These are phyloP conservation scores for Picea engelmannii DNA, from an alignment of 83 land plant species.

Conservation along the genomic window DNA sequence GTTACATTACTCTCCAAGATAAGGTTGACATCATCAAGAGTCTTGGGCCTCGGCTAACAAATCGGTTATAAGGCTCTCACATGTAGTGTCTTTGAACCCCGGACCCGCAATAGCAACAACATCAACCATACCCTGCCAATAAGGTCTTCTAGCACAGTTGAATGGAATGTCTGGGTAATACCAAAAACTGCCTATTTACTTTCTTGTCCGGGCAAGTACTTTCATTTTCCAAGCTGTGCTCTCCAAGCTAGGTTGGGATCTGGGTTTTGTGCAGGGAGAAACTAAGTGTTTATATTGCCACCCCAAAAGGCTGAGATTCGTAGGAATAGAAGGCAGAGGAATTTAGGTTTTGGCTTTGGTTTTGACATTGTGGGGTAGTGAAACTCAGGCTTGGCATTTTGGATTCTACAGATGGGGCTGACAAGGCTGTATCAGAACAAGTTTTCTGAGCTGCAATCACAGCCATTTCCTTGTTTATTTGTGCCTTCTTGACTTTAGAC, in stretches of 20 bases:
- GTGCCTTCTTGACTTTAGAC: not conserved
- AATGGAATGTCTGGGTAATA: not conserved
- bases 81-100: not conserved
- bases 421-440: too few species aligned
- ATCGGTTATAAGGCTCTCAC: not conserved
- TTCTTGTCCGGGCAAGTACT: too few species aligned
- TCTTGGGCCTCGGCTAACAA: not conserved
- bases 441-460: too few species aligned
- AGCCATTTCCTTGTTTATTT: not conserved
- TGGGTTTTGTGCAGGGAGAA: not conserved
- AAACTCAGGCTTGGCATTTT: not conserved
- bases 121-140: not conserved
- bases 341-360: too few species aligned
- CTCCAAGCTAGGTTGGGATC: not conserved
- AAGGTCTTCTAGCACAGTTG: not conserved
- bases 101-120: not conserved
- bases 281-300: too few species aligned
- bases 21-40: not conserved
- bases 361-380: too few species aligned
- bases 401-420: too few species aligned
- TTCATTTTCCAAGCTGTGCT: not conserved
- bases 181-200: not conserved
- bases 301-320: too few species aligned
- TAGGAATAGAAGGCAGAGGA: too few species aligned
- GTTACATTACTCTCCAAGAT: too few species aligned